A percentile compares a stretch with the other conserved stretches of the same genome.
phyloP scores from a whole-genome alignment of 305 asterid genomes.

The Fraxinus latifolia region DNA sequence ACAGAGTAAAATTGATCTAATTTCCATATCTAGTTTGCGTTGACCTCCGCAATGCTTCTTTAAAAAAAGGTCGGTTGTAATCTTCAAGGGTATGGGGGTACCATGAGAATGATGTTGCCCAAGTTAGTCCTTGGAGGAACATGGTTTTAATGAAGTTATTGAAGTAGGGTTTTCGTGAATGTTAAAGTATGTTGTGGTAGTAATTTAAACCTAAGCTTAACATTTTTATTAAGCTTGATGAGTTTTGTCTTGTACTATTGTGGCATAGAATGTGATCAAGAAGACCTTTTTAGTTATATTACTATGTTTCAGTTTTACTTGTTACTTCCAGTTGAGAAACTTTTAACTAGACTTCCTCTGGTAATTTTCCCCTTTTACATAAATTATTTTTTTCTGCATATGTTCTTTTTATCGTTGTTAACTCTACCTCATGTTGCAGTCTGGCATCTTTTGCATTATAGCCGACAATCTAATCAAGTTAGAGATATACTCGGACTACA shows the following conservation, averaged over 20 bases:
- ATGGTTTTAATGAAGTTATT: neutral
- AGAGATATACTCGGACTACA: constrained; percentile 72
- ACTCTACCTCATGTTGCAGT: constrained; percentile 34
- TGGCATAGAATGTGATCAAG: neutral
- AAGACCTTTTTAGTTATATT: neutral
- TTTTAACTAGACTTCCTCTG: neutral
- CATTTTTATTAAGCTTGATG: neutral
- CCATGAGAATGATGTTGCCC: neutral
- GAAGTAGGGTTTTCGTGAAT: neutral
- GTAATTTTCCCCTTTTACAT: neutral
- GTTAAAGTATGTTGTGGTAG: neutral
- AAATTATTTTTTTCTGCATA: neutral
- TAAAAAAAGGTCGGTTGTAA: neutral
- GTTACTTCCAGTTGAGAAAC: neutral
- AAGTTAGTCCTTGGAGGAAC: neutral
- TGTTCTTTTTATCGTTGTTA: constrained; percentile 8
- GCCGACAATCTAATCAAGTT: constrained; percentile 65
- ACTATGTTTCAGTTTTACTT: neutral
- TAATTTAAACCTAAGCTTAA: neutral
- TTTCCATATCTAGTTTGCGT: neutral
- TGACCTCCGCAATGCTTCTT: neutral
- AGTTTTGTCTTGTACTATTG: neutral
- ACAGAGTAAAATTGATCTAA: neutral
- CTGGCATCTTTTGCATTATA: constrained; percentile 71
- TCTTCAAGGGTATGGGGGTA: neutral